phyloP scores from a whole-genome alignment of 2,329 filamentous ascomycete species.

The Aspergillus hortae region DNA sequence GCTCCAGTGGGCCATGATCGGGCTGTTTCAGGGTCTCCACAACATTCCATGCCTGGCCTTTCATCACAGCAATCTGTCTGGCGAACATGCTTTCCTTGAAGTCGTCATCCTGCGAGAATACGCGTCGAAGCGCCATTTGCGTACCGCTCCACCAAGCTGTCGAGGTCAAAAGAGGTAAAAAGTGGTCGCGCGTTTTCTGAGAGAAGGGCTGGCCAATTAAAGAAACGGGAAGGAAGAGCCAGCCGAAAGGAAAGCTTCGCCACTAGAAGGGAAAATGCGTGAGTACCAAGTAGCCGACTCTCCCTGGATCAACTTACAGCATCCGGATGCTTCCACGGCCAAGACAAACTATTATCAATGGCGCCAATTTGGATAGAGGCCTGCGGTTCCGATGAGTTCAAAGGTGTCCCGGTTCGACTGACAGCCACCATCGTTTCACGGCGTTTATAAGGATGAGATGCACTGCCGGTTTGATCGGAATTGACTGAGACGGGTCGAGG shows the following conservation, averaged over 20 bases:
- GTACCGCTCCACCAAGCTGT: constrained; percentile 97
- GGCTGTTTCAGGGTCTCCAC: constrained; percentile 92
- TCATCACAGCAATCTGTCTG: constrained; percentile 98
- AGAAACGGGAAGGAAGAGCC: constrained; percentile 95
- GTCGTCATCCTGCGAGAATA: constrained; percentile 89
- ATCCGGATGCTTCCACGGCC: constrained; percentile 99
- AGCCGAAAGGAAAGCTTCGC: constrained; percentile 93
- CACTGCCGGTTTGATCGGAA: constrained; percentile 36
- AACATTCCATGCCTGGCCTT: constrained; percentile 98
- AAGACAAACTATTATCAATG: constrained; percentile 96
- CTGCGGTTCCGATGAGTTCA: constrained; percentile 41
- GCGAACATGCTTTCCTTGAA: constrained; percentile 99
- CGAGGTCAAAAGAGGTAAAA: constrained; percentile 90
- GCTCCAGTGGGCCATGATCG: constrained; percentile 89
- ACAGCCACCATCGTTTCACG: constrained; percentile 82
- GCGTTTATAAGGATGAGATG: constrained; percentile 65
- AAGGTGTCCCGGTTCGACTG: constrained; percentile 54
- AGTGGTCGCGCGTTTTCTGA: constrained; percentile 87
- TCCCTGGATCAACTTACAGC: constrained; percentile 52
- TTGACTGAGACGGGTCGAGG: constrained; percentile 61
- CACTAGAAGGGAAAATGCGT: constrained; percentile 42
- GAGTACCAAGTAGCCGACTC: neutral
- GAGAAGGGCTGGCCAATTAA: constrained; percentile 96
- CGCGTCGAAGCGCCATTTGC: constrained; percentile 74
- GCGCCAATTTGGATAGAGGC: constrained; percentile 76